Base-by-base conservation (phyloP, 2,329 filamentous ascomycete species). In the Diplodia mutila region DNA sequence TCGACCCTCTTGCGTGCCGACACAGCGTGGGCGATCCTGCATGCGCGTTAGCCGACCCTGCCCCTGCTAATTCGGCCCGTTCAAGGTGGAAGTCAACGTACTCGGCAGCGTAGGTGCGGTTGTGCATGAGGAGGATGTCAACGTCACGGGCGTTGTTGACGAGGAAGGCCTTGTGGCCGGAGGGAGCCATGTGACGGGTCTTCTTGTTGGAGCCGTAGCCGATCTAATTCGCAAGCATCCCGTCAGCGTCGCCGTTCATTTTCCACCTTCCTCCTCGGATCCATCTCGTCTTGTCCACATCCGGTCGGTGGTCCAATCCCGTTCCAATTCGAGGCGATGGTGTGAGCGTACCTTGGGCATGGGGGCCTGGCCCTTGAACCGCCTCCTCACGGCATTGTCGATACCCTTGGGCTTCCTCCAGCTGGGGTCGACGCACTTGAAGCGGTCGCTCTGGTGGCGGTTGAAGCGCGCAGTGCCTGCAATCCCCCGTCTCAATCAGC, bases 331-430 rank as follows among this genome's bases (percentile, higher is more conserved):
- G 16, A 14, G 55, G 39, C 39, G 39, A 39, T 29, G 61, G 37
- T 65, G 57, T 29, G 57, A 72, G 72, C 92, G 82, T 94, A 97
- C 94, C 88, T 93, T 97, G 85, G 95, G 95, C 94, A 99, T 98
- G 80, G 90, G 89, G 84, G 91, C 91, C 86, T 92, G 92, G 80
- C 95, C 93, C 86, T 92, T 93, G 89, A 99, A 99, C 76, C 95
- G 92, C 88, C 95, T 90, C 83, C 95, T 92, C 82, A 99, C 94
- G 80, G 92, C 87, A 88, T 94, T 97, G 87, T 99, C 95, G 85
- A 99, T 99, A 93, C 95, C 95, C 92, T 99, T 99, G 77, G 95
- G 95, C 89, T 98, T 99, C 86, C 95, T 91, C 95, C 95, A 99
- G 88, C 89, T 90, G 76, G 91, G 82, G 81, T 87, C 90, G 76